Evolutionary conservation across 495 filamentous ascomycete species (phyloP).

Genomic region (Amphirosellinia nigrospora): DNA sequence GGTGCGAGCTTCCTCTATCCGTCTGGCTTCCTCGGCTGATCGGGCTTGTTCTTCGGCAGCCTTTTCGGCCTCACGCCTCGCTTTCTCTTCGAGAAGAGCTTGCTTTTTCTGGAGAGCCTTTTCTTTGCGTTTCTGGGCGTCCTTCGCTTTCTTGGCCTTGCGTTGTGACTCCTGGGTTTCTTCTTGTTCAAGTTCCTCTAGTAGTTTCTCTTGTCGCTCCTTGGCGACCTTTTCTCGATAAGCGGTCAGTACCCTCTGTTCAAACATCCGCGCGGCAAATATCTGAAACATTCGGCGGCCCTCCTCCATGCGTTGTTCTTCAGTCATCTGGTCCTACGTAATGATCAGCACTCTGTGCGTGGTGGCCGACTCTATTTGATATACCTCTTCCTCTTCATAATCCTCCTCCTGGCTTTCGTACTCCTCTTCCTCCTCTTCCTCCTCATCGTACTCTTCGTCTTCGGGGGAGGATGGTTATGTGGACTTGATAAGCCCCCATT

Average conservation of each 20-base stretch:
- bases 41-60: constrained; percentile 85
- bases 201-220: constrained; percentile 87
- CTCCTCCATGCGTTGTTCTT: constrained; percentile 99
- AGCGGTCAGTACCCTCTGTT: constrained; percentile 94
- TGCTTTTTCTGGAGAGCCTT: constrained; percentile 84
- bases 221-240: constrained; percentile 95
- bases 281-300: constrained; percentile 99
- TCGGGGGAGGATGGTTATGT: constrained; percentile 61
- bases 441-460: constrained; percentile 76
- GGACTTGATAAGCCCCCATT: constrained; percentile 48
- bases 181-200: constrained; percentile 91
- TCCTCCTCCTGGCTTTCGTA: constrained; percentile 91
- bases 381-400: constrained; percentile 86
- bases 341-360: constrained; percentile 39
- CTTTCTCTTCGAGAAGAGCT: constrained; percentile 87
- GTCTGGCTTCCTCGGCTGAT: constrained; percentile 77
- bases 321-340: constrained; percentile 88
- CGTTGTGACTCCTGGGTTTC: constrained; percentile 72
- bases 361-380: constrained; percentile 13
- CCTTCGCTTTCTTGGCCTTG: constrained; percentile 91
- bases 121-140: constrained; percentile 91
- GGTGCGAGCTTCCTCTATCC: constrained; percentile 75
- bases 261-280: constrained; percentile 98
- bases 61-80: constrained; percentile 84
- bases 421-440: constrained; percentile 86